Base-by-base conservation (phyloP, 2,329 filamentous ascomycete genomes). In the Moelleriella libera region DNA sequence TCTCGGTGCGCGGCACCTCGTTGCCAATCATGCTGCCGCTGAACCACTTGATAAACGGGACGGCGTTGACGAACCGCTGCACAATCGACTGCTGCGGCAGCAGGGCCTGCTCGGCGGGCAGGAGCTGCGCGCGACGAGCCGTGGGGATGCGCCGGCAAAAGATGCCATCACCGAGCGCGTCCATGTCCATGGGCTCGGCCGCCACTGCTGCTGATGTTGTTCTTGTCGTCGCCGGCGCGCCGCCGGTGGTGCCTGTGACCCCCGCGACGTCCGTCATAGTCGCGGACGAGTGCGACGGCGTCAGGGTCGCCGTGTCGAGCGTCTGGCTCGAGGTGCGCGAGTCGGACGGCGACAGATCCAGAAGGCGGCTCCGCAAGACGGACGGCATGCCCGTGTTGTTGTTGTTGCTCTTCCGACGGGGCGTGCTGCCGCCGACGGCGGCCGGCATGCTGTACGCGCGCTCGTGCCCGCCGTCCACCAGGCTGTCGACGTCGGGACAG, bases 1-100 rank as follows among this genome's bases (percentile, higher is more conserved):
- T 70, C 47, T 88, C 83, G 47, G 74, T 82, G 41, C 83, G 73
- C 6, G 86, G 86, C 40, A 90, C 79, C 59, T 83, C 75, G 58
- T 80, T 80, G 5, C 85, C 85, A 57, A 90, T 88, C 63, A 89
- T 79, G 56, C 69, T 80, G 53, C 68, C 80, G 43, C 78, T 80
- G 58, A 88, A 83, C 79, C 82, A 88, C 55, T 75, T 76, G 51
- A 88, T 65, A 51, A 88, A 72, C 2, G 84, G 84, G 41, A 88
- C 76, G 47, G 74, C 76, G 53, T 75, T 74, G 47, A 85, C 64
- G 21, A 85, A 59, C 46, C 79, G 74, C 62, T 85, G 80, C 37
- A 74, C 67, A 48, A 78, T 71, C 3, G 80, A 82, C 45, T 78
- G 78, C 54, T 83, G 80, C 3, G 83, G 83, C 11, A 83, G 74